Evolutionary conservation across 495 filamentous ascomycete genomes (phyloP).

Genomic region (Penicillium tannophilum): DNA sequence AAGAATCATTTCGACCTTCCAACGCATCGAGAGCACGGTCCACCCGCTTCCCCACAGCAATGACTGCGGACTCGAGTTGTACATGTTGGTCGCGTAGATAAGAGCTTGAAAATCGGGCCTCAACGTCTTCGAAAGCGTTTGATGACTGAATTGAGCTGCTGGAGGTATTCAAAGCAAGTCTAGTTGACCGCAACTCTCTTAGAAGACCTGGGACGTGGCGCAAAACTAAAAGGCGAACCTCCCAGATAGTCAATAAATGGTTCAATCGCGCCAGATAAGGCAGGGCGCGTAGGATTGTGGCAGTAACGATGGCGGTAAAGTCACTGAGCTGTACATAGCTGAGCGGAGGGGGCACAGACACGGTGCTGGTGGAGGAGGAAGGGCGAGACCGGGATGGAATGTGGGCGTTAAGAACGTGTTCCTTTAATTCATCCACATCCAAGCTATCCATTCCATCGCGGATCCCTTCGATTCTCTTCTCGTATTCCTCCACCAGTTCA

Average conservation of each 20-base stretch:
- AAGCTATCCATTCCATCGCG: conserved; percentile 73
- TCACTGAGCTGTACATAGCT: conserved; percentile 69
- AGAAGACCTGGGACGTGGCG: conserved; percentile 70
- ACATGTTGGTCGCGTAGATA: conserved; percentile 64
- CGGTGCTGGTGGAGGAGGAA: conserved; percentile 53
- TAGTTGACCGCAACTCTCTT: conserved; percentile 61
- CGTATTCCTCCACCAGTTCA: conserved; percentile 63
- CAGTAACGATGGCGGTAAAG: conserved; percentile 85
- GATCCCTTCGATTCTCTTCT: conserved; percentile 77
- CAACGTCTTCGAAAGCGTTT: conserved; percentile 19
- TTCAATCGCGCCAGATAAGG: conserved; percentile 77
- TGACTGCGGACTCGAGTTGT: conserved; percentile 68
- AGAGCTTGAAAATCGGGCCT: conserved; percentile 40
- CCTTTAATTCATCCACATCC: conserved; percentile 87
- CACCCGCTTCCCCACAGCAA: conserved; percentile 68
- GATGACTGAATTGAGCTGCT: conserved; percentile 57
- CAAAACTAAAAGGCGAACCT: conserved; percentile 71
- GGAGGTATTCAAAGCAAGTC: conserved; percentile 63
- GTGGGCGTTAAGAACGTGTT: conserved; percentile 80
- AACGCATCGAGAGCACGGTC: conserved; percentile 83
- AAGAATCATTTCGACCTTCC: conserved; percentile 77
- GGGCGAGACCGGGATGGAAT: conserved; percentile 58
- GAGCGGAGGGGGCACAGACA: conserved; percentile 56
- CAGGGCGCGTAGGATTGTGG: conserved; percentile 81
- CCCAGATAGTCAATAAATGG: conserved; percentile 72